Evolutionary conservation across 306 rosid species (phyloP), one percentile per base, ranked within the genome.

Genomic region (Prunus armeniaca): DNA sequence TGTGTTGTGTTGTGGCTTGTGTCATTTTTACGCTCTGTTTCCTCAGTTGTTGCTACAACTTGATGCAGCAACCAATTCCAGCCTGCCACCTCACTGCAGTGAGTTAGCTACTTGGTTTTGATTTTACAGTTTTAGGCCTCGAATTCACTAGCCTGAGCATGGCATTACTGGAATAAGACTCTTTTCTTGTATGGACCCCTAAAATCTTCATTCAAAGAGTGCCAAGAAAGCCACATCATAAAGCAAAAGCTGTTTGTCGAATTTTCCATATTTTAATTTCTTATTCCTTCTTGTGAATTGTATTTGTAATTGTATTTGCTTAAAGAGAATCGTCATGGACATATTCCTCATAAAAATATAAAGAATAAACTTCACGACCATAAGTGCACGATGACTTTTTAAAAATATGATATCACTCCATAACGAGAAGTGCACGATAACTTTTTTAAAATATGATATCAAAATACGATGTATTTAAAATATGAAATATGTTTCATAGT

Each of bases 11-110:
- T 45, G 28, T 69, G 45, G 15, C 50, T 38, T 38, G 41, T 54
- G 45, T 38, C 41, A 56, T 7, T 43, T 24, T 38, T 13, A 1
- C 17, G 20, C 50, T 75, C 62, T 60, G 65, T 69, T 69, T 75
- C 67, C 77, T 38, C 79, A 51, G 55, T 62, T 18, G 72, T 3
- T 55, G 64, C 63, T 64, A 27, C 30, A 20, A 30, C 64, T 60
- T 56, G 70, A 79, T 49, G 47, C 65, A 25, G 5, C 82, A 7
- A 58, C 81, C 82, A 79, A 62, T 81, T 41, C 6, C 24, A 51
- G 20, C 12, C 6, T 27, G 70, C 80, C 84, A 72, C 79, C 27
- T 74, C 75, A 73, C 14, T 24, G 43, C 6, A 17, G 10, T 28
- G 17, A 38, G 28, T 52, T 18, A 24, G 46, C 74, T 45, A 50